Conservation (phyloP, 2,329 filamentous ascomycete genomes). For the Nemania sp. region DNA sequence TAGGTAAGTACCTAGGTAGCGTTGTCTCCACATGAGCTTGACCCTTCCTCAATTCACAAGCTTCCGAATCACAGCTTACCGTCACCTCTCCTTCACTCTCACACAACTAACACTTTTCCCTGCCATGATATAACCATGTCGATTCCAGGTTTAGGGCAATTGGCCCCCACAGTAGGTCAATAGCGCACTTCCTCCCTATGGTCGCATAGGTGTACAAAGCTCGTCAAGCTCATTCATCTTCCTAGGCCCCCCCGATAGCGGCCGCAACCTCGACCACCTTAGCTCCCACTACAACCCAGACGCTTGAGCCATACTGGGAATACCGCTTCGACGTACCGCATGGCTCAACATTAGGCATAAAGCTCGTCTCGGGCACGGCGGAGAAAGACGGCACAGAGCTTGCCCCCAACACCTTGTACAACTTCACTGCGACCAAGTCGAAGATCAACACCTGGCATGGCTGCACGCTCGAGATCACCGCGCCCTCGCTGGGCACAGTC, state of each 20-base stretch:
- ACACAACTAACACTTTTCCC: neutral
- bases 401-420: constrained; percentile 76
- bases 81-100: neutral
- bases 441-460: constrained; percentile 93
- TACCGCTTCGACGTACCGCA: constrained; percentile 76
- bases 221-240: neutral
- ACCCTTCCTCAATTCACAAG: too few relatives aligned
- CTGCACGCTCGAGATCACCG: constrained; percentile 78
- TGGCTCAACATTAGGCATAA: constrained; percentile 48
- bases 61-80: neutral
- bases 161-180: constrained; percentile 58
- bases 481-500: constrained; percentile 50
- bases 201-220: neutral
- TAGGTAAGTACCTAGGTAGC: too few relatives aligned
- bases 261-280: constrained; percentile 28
- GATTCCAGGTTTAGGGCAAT: constrained; percentile 73
- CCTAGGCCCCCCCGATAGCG: constrained; percentile 29
- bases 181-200: neutral
- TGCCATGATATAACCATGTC: constrained; percentile 57
- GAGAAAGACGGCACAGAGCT: constrained; percentile 97
- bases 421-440: constrained; percentile 78
- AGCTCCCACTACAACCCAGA: constrained; percentile 51
- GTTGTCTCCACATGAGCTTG: too few relatives aligned
- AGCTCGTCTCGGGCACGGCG: constrained; percentile 79
- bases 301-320: constrained; percentile 68